Percentiles rank a stretch among this genome's conserved stretches.
Evolutionary conservation across 495 filamentous ascomycete species (phyloP).

Genomic region (Cercophora newfieldiana): DNA sequence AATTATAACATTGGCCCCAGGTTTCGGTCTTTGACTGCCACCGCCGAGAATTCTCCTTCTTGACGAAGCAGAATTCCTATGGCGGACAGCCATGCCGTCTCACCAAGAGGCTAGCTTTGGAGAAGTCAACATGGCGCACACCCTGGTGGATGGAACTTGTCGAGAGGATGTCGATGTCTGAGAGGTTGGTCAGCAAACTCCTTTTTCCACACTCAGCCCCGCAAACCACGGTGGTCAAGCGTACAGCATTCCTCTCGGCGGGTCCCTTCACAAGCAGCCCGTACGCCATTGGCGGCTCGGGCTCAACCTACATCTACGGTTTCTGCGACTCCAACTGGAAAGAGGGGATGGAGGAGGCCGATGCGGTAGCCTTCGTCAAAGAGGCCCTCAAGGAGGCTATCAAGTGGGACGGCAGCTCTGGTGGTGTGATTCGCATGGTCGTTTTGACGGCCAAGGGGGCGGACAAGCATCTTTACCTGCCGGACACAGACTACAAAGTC

Average conservation of each 20-base stretch:
- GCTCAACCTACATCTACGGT: conserved; percentile 98
- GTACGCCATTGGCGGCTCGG: conserved; percentile 94
- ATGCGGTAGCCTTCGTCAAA: conserved; percentile 93
- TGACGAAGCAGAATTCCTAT: too few relatives aligned
- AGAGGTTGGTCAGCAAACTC: not conserved
- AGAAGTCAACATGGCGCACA: conserved; percentile 89
- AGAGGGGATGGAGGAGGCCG: conserved; percentile 90
- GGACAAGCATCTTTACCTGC: conserved; percentile 83
- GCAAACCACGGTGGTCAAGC: conserved; percentile 96
- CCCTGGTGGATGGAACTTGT: conserved; percentile 98
- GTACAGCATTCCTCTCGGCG: conserved; percentile 94
- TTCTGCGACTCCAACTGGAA: conserved; percentile 97
- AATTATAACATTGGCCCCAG: too few relatives aligned
- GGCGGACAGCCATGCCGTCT: too few relatives aligned
- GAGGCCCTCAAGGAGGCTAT: conserved; percentile 87
- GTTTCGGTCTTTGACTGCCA: too few relatives aligned
- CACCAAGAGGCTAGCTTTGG: too few relatives aligned
- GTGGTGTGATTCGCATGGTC: conserved; percentile 96
- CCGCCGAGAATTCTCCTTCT: too few relatives aligned
- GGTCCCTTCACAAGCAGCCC: conserved; percentile 96
- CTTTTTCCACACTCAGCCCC: not conserved
- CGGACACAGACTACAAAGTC: conserved; percentile 59
- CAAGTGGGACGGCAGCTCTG: conserved; percentile 98
- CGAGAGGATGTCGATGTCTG: conserved; percentile 92
- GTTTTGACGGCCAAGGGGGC: conserved; percentile 88